phyloP scores from a whole-genome alignment of 2,329 filamentous ascomycete species.

The Sclerotinia trifoliorum region DNA sequence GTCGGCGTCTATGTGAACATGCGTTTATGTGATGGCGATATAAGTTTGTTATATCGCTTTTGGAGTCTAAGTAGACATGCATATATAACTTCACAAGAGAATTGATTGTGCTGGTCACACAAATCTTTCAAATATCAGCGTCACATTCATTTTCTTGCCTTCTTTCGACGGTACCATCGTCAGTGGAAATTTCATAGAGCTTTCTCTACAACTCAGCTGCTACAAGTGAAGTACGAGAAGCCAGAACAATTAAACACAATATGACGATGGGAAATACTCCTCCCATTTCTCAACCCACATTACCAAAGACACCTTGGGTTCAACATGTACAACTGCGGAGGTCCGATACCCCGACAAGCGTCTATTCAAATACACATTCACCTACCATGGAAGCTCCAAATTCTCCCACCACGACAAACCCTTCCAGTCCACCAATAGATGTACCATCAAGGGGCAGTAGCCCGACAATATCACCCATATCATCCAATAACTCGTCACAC shows the following conservation, averaged over 20 bases:
- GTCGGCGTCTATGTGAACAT: constrained; percentile 1
- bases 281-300: not conserved
- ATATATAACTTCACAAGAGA: constrained; percentile 3
- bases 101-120: not conserved
- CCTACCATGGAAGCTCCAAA: not conserved
- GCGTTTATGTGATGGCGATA: not conserved
- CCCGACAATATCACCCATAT: constrained; percentile 9
- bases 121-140: not conserved
- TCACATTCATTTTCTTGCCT: not conserved
- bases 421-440: not conserved
- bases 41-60: not conserved
- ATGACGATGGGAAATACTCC: not conserved
- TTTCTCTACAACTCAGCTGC: not conserved
- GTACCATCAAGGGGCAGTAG: not conserved
- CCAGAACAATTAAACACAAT: not conserved
- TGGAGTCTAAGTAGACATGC: not conserved
- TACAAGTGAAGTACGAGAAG: not conserved
- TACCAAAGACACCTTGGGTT: constrained; percentile 5
- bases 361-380: not conserved
- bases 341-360: constrained; percentile 1
- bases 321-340: not conserved
- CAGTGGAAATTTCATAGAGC: not conserved
- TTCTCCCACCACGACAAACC: not conserved
- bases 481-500: not conserved
- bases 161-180: not conserved